Percentiles rank a stretch among this genome's conserved stretches.
Conservation (phyloP, 345 rosid species). For the Salix viminalis region DNA sequence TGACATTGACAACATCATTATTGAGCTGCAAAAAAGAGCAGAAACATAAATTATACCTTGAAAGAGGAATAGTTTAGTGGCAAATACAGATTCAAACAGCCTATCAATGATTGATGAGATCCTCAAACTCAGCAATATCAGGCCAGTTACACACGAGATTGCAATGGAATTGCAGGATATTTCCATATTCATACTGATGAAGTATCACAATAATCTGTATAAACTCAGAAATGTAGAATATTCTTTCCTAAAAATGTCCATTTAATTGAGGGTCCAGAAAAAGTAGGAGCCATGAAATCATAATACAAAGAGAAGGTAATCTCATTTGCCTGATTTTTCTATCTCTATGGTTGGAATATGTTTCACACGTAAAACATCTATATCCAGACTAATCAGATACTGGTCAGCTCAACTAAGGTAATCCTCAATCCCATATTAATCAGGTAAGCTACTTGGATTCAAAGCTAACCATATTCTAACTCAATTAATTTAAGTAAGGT, state of each 20-base stretch:
- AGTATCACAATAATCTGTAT: background rate
- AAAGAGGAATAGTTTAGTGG: background rate
- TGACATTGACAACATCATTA: constrained; percentile 82
- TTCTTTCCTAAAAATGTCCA: background rate
- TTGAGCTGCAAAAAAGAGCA: constrained; percentile 59
- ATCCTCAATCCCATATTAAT: background rate
- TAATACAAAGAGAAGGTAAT: background rate
- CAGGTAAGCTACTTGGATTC: background rate
- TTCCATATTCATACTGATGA: background rate
- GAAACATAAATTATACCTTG: background rate
- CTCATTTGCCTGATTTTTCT: background rate
- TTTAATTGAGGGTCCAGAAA: background rate
- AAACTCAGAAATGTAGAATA: background rate
- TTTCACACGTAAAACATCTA: background rate
- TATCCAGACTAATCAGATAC: background rate
- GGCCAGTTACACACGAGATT: background rate
- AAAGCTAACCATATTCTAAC: background rate
- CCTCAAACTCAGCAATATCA: background rate
- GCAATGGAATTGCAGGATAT: background rate
- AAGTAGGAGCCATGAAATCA: background rate
- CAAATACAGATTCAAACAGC: background rate
- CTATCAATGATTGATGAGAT: background rate
- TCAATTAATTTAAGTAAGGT: background rate
- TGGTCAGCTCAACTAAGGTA: background rate
- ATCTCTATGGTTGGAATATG: background rate